phyloP scores from a whole-genome alignment of 2,329 filamentous ascomycete species.

The Rutstroemia sydowiana region DNA sequence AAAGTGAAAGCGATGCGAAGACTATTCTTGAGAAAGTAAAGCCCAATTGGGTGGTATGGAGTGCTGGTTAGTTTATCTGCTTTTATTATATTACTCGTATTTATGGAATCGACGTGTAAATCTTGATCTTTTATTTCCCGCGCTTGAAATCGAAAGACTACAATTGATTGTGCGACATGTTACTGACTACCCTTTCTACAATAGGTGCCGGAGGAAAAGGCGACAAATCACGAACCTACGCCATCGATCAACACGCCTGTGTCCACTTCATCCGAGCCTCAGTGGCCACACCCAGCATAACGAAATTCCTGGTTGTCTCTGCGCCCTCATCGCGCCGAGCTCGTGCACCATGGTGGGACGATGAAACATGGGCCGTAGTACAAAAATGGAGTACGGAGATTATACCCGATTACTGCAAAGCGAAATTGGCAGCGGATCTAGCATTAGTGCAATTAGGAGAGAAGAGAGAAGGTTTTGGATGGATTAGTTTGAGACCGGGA shows the following conservation, averaged over 20 bases:
- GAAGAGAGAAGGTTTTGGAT: slow-evolving; percentile 31
- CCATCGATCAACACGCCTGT: slow-evolving; percentile 57
- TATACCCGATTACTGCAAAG: slow-evolving; percentile 49
- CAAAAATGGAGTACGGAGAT: slow-evolving; percentile 35
- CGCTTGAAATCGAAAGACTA: too few species aligned
- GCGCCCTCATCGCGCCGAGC: slow-evolving; percentile 47
- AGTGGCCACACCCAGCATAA: slow-evolving; percentile 45
- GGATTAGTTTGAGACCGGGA: slow-evolving; percentile 48
- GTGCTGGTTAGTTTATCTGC: slow-evolving; percentile 45
- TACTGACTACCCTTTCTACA: neutral
- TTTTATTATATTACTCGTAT: neutral
- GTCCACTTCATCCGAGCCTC: slow-evolving; percentile 55
- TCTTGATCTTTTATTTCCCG: neutral
- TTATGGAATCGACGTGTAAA: neutral
- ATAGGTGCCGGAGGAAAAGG: slow-evolving; percentile 52
- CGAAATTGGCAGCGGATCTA: slow-evolving; percentile 55
- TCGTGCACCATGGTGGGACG: slow-evolving; percentile 49
- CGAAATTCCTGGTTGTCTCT: slow-evolving; percentile 58
- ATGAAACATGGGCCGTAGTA: slow-evolving; percentile 37
- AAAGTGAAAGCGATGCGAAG: slow-evolving; percentile 53
- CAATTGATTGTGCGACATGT: neutral
- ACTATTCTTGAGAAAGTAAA: slow-evolving; percentile 53
- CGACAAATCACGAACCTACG: slow-evolving; percentile 47
- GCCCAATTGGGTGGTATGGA: slow-evolving; percentile 62
- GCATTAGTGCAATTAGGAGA: slow-evolving; percentile 43